Percentiles rank a stretch among this genome's conserved stretches.
Evolutionary conservation across 1,139 yeast species (phyloP).

Genomic region (Zygotorulaspora mrakii): DNA sequence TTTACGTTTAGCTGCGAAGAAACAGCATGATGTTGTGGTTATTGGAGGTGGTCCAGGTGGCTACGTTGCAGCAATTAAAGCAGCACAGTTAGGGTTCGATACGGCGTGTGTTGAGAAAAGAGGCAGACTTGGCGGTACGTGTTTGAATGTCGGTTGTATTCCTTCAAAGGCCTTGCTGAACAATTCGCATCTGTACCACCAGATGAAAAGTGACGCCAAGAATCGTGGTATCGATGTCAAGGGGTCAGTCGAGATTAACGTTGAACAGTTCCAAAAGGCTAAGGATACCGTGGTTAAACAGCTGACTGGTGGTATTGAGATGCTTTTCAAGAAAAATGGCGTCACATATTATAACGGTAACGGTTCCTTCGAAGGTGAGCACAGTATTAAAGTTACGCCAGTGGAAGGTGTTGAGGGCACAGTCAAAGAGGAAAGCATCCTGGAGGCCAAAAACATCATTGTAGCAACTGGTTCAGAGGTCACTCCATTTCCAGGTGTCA

Average conservation of each 20-base stretch:
- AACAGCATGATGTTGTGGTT: constrained; percentile 86
- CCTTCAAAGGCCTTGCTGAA: constrained; percentile 95
- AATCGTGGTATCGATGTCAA: constrained; percentile 85
- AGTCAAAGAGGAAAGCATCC: constrained; percentile 41
- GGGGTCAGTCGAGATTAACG: constrained; percentile 69
- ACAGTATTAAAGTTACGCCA: constrained; percentile 75
- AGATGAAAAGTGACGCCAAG: constrained; percentile 78
- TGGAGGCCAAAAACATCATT: constrained; percentile 82
- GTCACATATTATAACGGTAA: constrained; percentile 92
- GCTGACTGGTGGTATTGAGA: constrained; percentile 89
- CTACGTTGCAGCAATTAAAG: constrained; percentile 96
- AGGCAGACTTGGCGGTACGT: constrained; percentile 95
- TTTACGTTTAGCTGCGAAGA: constrained; percentile 21
- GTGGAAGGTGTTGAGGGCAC: constrained; percentile 77
- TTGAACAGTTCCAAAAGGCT: constrained; percentile 80
- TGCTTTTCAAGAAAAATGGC: constrained; percentile 92
- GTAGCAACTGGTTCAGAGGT: constrained; percentile 99
- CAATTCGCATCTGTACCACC: constrained; percentile 91
- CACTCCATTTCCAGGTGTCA: constrained; percentile 98
- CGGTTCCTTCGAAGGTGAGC: constrained; percentile 83
- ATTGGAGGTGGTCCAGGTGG: constrained; percentile 99
- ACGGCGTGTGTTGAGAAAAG: constrained; percentile 97
- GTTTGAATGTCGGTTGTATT: constrained; percentile 97
- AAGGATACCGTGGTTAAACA: constrained; percentile 87
- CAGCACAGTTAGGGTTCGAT: constrained; percentile 91